phyloP scores from a whole-genome alignment of 345 rosid species.

The Eucalyptus viminalis region DNA sequence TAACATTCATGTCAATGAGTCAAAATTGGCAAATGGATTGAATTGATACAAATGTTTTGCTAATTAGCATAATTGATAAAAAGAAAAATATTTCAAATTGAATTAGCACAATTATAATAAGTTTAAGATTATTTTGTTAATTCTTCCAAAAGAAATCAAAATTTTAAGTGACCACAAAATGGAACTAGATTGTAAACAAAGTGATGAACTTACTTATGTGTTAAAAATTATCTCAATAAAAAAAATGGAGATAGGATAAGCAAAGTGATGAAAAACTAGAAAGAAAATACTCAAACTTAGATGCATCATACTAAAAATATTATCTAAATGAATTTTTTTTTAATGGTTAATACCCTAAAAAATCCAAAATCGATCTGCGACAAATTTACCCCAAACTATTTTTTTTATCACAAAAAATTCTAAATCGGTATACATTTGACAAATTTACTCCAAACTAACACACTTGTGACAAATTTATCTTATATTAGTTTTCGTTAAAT shows the following conservation, averaged over 20 bases:
- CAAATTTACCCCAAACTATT: too few species aligned
- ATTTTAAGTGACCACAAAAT: neutral
- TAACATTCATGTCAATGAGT: rapidly evolving
- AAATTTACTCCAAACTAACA: too few species aligned
- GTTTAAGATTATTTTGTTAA: too few species aligned
- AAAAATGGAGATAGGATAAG: neutral
- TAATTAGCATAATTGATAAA: too few species aligned
- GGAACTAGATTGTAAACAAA: neutral
- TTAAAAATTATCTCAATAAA: rapidly evolving
- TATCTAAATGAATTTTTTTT: neutral
- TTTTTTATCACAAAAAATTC: too few species aligned
- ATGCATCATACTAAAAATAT: neutral
- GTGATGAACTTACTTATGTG: neutral
- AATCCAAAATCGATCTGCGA: too few species aligned
- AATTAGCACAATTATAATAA: too few species aligned
- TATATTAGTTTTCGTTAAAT: too few species aligned
- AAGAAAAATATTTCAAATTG: rapidly evolving
- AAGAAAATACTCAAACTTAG: neutral
- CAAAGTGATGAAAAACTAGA: neutral
- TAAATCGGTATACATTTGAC: too few species aligned
- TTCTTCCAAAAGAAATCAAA: neutral
- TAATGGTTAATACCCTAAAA: too few species aligned
- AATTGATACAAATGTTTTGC: rapidly evolving
- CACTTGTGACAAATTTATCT: too few species aligned
- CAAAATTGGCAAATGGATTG: rapidly evolving